Evolutionary conservation across 495 filamentous ascomycete genomes (phyloP).

Genomic region (Thermochaetoides thermophila): DNA sequence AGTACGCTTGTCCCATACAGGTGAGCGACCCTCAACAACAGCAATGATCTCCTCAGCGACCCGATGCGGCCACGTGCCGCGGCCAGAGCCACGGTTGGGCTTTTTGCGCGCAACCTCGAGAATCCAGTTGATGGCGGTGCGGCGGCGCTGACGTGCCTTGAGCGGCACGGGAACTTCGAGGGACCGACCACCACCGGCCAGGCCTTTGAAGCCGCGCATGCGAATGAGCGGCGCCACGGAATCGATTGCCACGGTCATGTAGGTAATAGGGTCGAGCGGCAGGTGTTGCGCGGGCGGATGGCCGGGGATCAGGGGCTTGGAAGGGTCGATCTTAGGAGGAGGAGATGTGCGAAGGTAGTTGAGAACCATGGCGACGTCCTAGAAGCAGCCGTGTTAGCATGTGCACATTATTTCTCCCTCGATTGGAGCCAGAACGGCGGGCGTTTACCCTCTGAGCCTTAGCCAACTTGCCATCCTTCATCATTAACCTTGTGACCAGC

Average conservation of each 20-base stretch:
- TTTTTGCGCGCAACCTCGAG: constrained; percentile 63
- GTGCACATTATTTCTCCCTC: too few species aligned
- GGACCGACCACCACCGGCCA: constrained; percentile 71
- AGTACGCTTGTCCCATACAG: constrained; percentile 66
- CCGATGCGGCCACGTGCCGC: constrained; percentile 50
- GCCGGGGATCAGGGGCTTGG: constrained; percentile 55
- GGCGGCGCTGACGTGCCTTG: constrained; percentile 53
- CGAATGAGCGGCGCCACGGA: constrained; percentile 83
- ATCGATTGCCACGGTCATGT: constrained; percentile 82
- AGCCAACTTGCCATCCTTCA: constrained; percentile 76
- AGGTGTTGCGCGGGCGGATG: constrained; percentile 58
- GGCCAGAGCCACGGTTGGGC: constrained; percentile 46
- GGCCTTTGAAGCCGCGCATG: constrained; percentile 56
- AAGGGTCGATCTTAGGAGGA: constrained; percentile 53
- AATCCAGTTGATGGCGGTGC: constrained; percentile 75
- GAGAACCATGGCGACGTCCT: constrained; percentile 80
- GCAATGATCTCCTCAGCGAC: constrained; percentile 78
- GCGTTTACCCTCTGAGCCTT: constrained; percentile 66
- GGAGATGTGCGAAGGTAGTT: constrained; percentile 74
- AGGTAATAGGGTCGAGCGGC: constrained; percentile 60
- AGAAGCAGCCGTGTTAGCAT: neutral
- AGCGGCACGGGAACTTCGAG: constrained; percentile 75
- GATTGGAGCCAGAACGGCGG: too few species aligned
- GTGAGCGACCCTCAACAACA: constrained; percentile 73
- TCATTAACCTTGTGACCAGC: constrained; percentile 80